Evolutionary conservation across 192 early-diverging fungal genomes (phyloP).

Genomic region (Rhizoclosmatium globosum): DNA sequence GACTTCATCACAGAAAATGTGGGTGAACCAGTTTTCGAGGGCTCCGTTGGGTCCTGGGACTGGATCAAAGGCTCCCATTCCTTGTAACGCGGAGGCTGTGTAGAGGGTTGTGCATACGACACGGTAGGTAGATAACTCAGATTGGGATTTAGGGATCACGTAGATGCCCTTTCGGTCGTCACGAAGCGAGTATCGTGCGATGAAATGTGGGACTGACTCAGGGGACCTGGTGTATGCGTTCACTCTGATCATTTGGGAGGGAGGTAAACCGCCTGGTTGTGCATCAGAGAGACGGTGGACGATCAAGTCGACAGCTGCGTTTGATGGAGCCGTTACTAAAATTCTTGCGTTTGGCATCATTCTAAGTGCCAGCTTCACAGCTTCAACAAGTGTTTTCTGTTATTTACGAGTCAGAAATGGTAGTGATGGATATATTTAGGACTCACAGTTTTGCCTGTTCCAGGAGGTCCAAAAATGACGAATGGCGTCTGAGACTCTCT

Average conservation of each 20-base stretch:
- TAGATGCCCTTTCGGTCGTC: neutral
- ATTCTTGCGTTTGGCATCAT: conserved; percentile 8
- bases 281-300: conserved; percentile 26
- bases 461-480: conserved; percentile 24
- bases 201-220: conserved; percentile 6
- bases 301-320: conserved; percentile 32
- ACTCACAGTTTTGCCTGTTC: conserved; percentile 33
- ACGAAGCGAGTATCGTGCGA: conserved; percentile 2
- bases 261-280: conserved; percentile 19
- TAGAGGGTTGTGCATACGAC: conserved; percentile 16
- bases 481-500: conserved; percentile 12
- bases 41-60: neutral
- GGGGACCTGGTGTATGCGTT: conserved; percentile 20
- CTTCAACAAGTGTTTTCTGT: conserved; percentile 26
- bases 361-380: neutral
- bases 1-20: conserved; percentile 34
- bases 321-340: conserved; percentile 27
- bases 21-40: neutral
- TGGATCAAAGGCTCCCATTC: conserved; percentile 30
- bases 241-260: conserved; percentile 24
- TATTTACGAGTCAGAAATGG: neutral
- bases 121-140: neutral
- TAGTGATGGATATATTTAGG: neutral
- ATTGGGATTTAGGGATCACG: conserved; percentile 1
- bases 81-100: conserved; percentile 8